phyloP scores from a whole-genome alignment of 352 stramenopile genomes.

The Globisporangium orthogonon region DNA sequence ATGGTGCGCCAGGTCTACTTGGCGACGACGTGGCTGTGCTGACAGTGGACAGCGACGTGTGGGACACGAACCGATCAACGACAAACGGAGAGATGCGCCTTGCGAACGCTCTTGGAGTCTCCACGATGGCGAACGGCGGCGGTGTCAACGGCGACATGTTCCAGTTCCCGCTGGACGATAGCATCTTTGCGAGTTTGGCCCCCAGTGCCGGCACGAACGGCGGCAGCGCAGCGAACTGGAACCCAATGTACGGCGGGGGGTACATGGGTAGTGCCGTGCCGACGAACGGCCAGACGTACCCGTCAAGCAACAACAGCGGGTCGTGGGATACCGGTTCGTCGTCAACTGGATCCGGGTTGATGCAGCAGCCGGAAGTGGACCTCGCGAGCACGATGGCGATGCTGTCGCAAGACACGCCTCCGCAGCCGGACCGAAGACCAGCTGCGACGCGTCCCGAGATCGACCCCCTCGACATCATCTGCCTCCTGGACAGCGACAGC shows the following conservation, averaged over 20 bases:
- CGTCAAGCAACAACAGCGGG: not conserved
- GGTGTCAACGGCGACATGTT: constrained; percentile 28
- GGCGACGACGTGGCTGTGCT: constrained; percentile 62
- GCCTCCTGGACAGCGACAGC: constrained; percentile 50
- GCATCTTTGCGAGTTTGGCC: constrained; percentile 29
- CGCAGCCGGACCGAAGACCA: constrained; percentile 32
- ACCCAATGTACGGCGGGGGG: constrained; percentile 27
- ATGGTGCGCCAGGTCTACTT: constrained; percentile 17
- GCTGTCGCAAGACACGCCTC: constrained; percentile 47
- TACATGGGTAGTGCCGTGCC: constrained; percentile 13
- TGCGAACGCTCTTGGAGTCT: constrained; percentile 7
- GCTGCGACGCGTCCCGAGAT: constrained; percentile 10
- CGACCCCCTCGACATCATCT: constrained; percentile 62
- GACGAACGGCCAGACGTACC: constrained; percentile 11
- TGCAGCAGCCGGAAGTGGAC: constrained; percentile 33
- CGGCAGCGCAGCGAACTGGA: constrained; percentile 22
- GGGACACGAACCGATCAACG: constrained; percentile 30
- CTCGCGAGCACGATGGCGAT: constrained; percentile 59
- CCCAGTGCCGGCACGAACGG: constrained; percentile 14
- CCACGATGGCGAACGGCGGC: not conserved
- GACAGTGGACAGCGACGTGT: constrained; percentile 58
- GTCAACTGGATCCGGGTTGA: constrained; percentile 2
- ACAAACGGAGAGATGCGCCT: constrained; percentile 21
- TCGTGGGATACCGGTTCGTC: constrained; percentile 9
- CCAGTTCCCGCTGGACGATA: constrained; percentile 54